Evolutionary conservation across 345 rosid species (phyloP).

Genomic region (Eucalyptus regnans): DNA sequence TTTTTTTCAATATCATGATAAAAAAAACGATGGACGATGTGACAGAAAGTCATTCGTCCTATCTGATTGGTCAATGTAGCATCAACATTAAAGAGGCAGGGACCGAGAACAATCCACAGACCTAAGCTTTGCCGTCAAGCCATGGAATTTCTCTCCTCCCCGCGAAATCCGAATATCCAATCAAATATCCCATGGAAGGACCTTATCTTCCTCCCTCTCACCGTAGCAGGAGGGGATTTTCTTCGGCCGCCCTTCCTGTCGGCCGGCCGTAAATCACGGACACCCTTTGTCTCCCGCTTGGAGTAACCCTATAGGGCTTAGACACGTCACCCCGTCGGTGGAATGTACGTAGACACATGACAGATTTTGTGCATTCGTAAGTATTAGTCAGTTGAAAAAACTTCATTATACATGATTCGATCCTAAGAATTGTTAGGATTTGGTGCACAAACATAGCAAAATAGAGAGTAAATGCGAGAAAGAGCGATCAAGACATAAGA

Average conservation of each 20-base stretch:
- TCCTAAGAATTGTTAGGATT: background rate
- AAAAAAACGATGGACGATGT: background rate
- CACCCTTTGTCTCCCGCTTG: background rate
- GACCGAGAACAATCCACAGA: background rate
- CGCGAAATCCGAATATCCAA: background rate
- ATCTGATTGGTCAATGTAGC: background rate
- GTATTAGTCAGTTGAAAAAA: background rate
- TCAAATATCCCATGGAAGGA: background rate
- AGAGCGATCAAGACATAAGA: fast-evolving
- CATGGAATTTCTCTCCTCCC: background rate
- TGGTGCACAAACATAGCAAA: background rate
- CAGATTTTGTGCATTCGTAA: background rate
- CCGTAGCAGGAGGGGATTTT: background rate
- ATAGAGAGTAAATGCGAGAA: background rate
- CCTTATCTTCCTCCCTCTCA: background rate
- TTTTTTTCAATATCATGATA: background rate
- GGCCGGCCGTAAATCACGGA: background rate
- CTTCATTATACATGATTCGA: background rate
- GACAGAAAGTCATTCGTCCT: background rate
- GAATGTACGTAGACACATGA: background rate
- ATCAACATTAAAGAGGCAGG: background rate
- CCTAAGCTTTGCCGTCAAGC: background rate
- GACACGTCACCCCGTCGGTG: background rate
- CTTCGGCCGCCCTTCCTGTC: background rate
- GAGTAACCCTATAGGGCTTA: background rate